Evolutionary conservation across 257 asterid genomes (phyloP), one percentile per base, ranked within the genome.

Genomic region (Solanum clarkiae): DNA sequence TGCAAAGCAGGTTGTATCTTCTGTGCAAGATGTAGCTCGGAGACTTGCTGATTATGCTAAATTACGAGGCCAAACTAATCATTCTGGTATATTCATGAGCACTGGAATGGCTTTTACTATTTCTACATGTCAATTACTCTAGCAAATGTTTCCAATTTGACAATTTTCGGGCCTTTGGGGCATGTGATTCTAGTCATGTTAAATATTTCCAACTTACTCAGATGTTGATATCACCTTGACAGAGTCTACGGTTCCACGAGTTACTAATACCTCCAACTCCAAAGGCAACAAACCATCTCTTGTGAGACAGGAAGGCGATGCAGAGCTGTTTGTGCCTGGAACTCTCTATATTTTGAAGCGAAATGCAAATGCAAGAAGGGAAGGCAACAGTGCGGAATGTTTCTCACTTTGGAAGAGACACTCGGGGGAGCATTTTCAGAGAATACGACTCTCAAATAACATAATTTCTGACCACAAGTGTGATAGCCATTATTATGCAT

Each of bases 401-500:
- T 97, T 92, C 88, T 92, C 98, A 1, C 84, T 97, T 87, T 85
- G 92, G 93, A 95, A 92, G 90, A 90, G 98, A 89, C 84, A 90
- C 49, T 95, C 96, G 0, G 98, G 97, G 5, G 98, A 97, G 82
- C 97, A 95, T 93, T 91, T 93, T 80, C 92, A 90, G 86, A 92
- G 94, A 89, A 97, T 97, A 85, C 87, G 90, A 62, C 98, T 94
- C 55, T 95, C 99, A 2, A 87, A 94, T 91, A 95, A 95, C 90
- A 81, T 97, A 53, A 91, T 97, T 82, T 90, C 97, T 0, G 97
- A 94, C 90, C 99, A 97, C 88, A 95, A 91, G 88, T 97, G 98
- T 86, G 99, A 95, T 53, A 90, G 92, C 88, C 98, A 95, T 87
- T 88, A 90, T 56, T 93, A 93, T 84, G 99, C 98, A 75, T 87